Conservation (phyloP, 306 rosid species). For the Fragaria nilgerrensis region DNA sequence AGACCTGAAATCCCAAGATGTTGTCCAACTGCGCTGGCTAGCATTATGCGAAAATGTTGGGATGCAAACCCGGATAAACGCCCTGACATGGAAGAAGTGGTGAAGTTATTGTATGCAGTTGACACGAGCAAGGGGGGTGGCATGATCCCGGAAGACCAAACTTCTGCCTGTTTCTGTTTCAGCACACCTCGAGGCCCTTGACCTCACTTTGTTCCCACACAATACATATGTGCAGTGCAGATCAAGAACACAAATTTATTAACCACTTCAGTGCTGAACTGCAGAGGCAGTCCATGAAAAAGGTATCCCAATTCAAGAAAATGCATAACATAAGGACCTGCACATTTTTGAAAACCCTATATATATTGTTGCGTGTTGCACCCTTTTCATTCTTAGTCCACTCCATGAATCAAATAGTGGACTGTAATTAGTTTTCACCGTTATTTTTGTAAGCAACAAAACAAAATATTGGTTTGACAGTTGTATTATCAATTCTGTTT, state of each 20-base stretch:
- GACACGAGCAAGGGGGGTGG: constrained; percentile 93
- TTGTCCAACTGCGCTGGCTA: constrained; percentile 58
- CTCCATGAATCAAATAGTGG: background rate
- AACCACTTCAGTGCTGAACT: constrained; percentile 2
- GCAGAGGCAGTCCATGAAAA: background rate
- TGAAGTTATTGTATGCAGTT: constrained; percentile 64
- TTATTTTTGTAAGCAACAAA: background rate
- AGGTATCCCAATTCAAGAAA: background rate
- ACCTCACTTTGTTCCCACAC: background rate
- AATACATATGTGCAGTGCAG: background rate
- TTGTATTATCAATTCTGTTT: background rate
- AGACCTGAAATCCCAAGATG: constrained; percentile 84
- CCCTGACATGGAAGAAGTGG: constrained; percentile 78
- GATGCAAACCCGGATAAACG: constrained; percentile 72
- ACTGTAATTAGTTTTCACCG: background rate
- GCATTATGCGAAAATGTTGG: constrained; percentile 76
- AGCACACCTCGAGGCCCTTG: constrained; percentile 59
- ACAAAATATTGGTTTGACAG: background rate
- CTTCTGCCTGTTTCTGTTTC: constrained; percentile 62
- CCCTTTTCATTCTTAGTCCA: background rate
- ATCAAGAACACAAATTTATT: background rate
- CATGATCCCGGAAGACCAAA: constrained; percentile 75
- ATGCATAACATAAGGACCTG: background rate
- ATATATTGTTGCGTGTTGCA: background rate
- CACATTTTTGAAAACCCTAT: constrained; percentile 2